A percentile compares a stretch with the other conserved stretches of the same genome.
phyloP scores from a whole-genome alignment of 2,329 filamentous ascomycete species.

The Fusarium succisae region DNA sequence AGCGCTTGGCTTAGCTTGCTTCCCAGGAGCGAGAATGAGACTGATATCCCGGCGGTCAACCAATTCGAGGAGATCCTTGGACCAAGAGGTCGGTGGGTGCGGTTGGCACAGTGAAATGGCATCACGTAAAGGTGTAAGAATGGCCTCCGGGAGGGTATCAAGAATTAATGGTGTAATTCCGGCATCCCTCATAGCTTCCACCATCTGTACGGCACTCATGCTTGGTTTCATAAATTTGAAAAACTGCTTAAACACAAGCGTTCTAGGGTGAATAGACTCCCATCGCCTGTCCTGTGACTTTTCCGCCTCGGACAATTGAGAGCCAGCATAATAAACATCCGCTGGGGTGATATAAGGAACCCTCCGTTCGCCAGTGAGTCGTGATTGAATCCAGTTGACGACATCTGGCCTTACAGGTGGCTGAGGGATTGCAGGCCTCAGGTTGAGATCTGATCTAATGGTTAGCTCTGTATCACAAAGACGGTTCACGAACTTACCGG shows the following conservation, averaged over 20 bases:
- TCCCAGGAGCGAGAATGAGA: slow-evolving; percentile 63
- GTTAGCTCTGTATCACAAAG: slow-evolving; percentile 5
- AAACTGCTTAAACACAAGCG: slow-evolving; percentile 74
- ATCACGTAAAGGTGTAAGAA: slow-evolving; percentile 84
- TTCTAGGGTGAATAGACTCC: slow-evolving; percentile 69
- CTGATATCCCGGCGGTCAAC: slow-evolving; percentile 85
- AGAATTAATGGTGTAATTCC: slow-evolving; percentile 74
- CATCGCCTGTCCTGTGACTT: slow-evolving; percentile 52
- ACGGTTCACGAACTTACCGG: slow-evolving; percentile 46
- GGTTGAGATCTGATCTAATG: slow-evolving; percentile 42
- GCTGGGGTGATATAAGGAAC: slow-evolving; percentile 54
- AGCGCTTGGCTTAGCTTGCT: slow-evolving; percentile 44
- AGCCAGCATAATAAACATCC: slow-evolving; percentile 56
- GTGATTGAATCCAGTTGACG: slow-evolving; percentile 63
- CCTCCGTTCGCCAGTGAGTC: slow-evolving; percentile 52
- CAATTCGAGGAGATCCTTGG: slow-evolving; percentile 73
- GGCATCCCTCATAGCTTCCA: slow-evolving; percentile 77
- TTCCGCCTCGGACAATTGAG: slow-evolving; percentile 49
- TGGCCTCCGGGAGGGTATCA: slow-evolving; percentile 84
- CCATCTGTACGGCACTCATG: slow-evolving; percentile 67
- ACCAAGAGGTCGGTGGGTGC: slow-evolving; percentile 83
- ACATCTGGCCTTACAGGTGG: slow-evolving; percentile 53
- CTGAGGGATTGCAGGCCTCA: slow-evolving; percentile 47
- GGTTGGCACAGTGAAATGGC: slow-evolving; percentile 85
- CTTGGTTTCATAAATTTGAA: slow-evolving; percentile 66